Evolutionary conservation across 164 flowering plant species (phyloP), one percentile per base, ranked within the genome.

Genomic region (Liquidambar formosana): DNA sequence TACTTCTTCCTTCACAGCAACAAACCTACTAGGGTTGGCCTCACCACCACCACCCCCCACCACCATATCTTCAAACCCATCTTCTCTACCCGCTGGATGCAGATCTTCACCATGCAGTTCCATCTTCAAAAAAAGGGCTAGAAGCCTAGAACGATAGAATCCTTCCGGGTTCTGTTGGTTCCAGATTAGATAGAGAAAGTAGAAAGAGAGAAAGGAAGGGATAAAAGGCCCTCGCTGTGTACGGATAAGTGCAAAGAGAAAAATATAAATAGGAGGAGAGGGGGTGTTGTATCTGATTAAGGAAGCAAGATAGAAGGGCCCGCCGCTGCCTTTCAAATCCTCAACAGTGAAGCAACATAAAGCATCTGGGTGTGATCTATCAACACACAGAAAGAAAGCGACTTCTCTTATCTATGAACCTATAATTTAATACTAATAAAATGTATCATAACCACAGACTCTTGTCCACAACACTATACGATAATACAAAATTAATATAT

Each of bases 261-360:
- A 23, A 10, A 56, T 33, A 33, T 33, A 33, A 33, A 33, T 33
- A 6, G 41, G 6, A 2, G 41, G 41, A 33, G 41, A 64, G 14
- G 16, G 18, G 18, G n/a, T 46, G 22, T 22, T 75, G 88, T 81
- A 49, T 71, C n/a, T 41, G 78, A 79, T 79, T 81, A 77, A 83
- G 85, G 88, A 83, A 83, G 81, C 85, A 80, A 72, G 66, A 28
- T 41, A 18, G 28, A 63, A 73, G 73, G 80, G 76, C 68, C 81
- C 75, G 63, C 69, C 28, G 22, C 48, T 23, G 22, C 52, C 41
- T 46, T 57, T 70, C 75, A 67, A 64, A 48, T 21, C 64, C 66
- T 56, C 63, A 52, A 62, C 66, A 70, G 41, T 12, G 63, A 71
- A 65, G 66, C 85, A 82, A 85, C 85, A 85, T 67, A 84, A 80